These are phyloP conservation scores for Plasmodium gallinaceum DNA, from an alignment of 169 alveolate species.

Conservation along the genomic window DNA sequence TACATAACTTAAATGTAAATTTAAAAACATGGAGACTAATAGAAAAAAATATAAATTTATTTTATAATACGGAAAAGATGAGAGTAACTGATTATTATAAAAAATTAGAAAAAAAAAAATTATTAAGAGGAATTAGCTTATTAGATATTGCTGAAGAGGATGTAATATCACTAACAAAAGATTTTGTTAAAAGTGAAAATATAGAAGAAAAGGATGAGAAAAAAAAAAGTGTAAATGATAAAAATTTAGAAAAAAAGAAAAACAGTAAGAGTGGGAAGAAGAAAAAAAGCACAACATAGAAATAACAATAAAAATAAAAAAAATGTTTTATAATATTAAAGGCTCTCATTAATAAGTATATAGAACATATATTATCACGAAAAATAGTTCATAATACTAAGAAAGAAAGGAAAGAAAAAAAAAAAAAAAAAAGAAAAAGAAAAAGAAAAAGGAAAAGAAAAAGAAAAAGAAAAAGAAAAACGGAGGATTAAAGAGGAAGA, in stretches of 20 bases:
- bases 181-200: conserved; percentile 16
- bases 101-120: conserved; percentile 60
- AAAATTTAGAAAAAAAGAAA: background rate
- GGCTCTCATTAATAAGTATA: too few species aligned
- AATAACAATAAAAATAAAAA: background rate
- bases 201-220: conserved; percentile 8
- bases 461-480: too few species aligned
- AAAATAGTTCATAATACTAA: too few species aligned
- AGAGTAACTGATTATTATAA: conserved; percentile 72
- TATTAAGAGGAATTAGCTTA: conserved; percentile 68
- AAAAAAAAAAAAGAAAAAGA: too few species aligned
- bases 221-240: conserved; percentile 9
- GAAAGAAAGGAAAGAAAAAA: too few species aligned
- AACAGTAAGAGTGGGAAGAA: background rate
- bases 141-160: conserved; percentile 72
- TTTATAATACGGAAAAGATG: conserved; percentile 76
- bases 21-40: conserved; percentile 64
- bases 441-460: too few species aligned
- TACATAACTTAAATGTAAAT: conserved; percentile 62
- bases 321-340: too few species aligned
- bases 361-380: too few species aligned
- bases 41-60: conserved; percentile 70
- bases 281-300: background rate
- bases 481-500: too few species aligned
- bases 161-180: conserved; percentile 56